Conservation (phyloP, 176 grass and related monocot genomes). For the Miscanthus lutarioriparius region DNA sequence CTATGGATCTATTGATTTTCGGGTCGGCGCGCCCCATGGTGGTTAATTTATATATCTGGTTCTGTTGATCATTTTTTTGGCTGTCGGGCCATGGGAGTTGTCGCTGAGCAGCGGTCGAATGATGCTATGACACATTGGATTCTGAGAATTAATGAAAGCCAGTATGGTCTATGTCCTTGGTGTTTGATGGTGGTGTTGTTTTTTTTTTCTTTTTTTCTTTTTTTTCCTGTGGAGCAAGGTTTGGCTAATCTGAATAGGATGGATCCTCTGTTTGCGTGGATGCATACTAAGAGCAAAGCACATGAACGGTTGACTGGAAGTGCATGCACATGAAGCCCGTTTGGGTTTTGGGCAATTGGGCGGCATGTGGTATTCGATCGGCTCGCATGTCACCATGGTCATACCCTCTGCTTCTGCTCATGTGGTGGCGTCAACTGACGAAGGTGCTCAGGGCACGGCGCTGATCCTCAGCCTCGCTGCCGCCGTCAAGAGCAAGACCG, state of each 20-base stretch:
- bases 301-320: background rate
- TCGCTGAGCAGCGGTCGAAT: background rate
- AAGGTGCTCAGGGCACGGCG: no score
- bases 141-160: background rate
- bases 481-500: background rate
- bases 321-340: no score
- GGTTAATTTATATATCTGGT: background rate
- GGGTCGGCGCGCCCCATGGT: background rate
- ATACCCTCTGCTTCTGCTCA: background rate
- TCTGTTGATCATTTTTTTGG: slow-evolving; percentile 31
- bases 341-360: background rate
- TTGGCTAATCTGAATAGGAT: background rate
- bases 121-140: slow-evolving; percentile 13
- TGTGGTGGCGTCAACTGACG: background rate
- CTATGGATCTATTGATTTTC: slow-evolving; percentile 3
- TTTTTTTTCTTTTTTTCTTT: background rate
- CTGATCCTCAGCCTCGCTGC: background rate
- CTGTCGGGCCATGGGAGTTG: slow-evolving; percentile 1
- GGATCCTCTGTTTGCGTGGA: background rate
- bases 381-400: background rate
- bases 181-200: background rate
- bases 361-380: no score
- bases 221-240: background rate
- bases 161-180: background rate
- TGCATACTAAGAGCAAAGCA: background rate